Conservation (phyloP, 2,329 filamentous ascomycete genomes). For the Fusarium xyrophilum region DNA sequence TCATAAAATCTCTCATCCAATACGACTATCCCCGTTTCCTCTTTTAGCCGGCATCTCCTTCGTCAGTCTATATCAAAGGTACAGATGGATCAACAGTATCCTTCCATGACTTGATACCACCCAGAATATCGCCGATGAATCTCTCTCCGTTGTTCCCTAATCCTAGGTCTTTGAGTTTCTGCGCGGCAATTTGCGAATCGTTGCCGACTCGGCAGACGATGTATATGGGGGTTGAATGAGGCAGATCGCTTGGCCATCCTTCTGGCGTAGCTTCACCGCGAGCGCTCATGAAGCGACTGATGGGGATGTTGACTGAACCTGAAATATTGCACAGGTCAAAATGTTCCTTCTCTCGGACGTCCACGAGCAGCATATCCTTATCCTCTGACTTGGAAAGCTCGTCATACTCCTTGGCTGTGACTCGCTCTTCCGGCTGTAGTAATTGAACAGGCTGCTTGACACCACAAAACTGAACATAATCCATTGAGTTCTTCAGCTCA, state of each 20-base stretch:
- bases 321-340: constrained; percentile 80
- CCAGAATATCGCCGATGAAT: constrained; percentile 73
- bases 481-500: constrained; percentile 68
- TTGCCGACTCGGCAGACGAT: constrained; percentile 78
- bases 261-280: constrained; percentile 42
- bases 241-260: constrained; percentile 51
- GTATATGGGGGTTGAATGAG: constrained; percentile 64
- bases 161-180: constrained; percentile 68
- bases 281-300: constrained; percentile 63
- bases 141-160: constrained; percentile 59
- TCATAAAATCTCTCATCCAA: constrained; percentile 41
- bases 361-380: constrained; percentile 68
- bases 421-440: constrained; percentile 69
- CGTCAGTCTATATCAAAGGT: constrained; percentile 55
- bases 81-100: constrained; percentile 66
- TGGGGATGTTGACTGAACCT: constrained; percentile 75
- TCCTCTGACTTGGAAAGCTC: constrained; percentile 22
- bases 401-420: constrained; percentile 69
- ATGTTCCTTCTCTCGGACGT: constrained; percentile 85
- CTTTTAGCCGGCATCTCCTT: constrained; percentile 22
- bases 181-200: constrained; percentile 75
- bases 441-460: constrained; percentile 60
- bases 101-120: constrained; percentile 77
- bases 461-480: constrained; percentile 90
- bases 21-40: constrained; percentile 20